Percentiles rank a stretch among this genome's conserved stretches.
phyloP scores from a whole-genome alignment of 2,329 filamentous ascomycete species.

The Helicocarpus griseus region DNA sequence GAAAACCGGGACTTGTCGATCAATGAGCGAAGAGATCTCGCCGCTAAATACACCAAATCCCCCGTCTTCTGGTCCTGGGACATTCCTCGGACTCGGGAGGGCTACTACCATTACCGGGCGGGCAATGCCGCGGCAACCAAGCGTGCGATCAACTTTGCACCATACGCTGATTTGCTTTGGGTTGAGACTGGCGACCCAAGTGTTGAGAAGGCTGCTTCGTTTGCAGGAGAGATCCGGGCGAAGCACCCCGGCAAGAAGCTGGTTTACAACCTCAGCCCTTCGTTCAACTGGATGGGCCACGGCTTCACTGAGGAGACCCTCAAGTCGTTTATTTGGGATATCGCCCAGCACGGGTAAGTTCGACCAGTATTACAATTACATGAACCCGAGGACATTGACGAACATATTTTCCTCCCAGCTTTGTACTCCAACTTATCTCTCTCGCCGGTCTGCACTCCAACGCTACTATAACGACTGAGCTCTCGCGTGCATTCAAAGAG shows the following conservation, averaged over 20 bases:
- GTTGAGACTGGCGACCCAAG: conserved; percentile 89
- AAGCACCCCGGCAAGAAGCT: conserved; percentile 70
- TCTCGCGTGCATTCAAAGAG: conserved; percentile 72
- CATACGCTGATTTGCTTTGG: conserved; percentile 92
- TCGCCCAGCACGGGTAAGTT: conserved; percentile 76
- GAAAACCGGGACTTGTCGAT: conserved; percentile 67
- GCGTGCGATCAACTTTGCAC: conserved; percentile 81
- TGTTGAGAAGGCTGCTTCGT: conserved; percentile 63
- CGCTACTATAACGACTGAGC: conserved; percentile 58
- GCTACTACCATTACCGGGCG: conserved; percentile 73
- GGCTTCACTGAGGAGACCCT: conserved; percentile 77
- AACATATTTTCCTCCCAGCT: conserved; percentile 30
- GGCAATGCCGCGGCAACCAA: conserved; percentile 70
- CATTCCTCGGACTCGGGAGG: conserved; percentile 83
- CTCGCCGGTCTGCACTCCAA: conserved; percentile 55
- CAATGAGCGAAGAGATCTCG: conserved; percentile 63
- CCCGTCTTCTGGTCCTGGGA: conserved; percentile 84
- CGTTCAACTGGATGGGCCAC: conserved; percentile 97
- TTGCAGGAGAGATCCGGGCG: conserved; percentile 65
- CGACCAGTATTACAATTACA: background rate
- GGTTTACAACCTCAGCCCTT: conserved; percentile 92
- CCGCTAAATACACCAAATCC: conserved; percentile 54
- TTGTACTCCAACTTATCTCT: conserved; percentile 55
- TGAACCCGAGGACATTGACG: conserved; percentile 32
- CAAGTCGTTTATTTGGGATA: conserved; percentile 91